Evolutionary conservation across 108 stramenopile genomes (phyloP).

Genomic region (Fragilaria crotonensis): DNA sequence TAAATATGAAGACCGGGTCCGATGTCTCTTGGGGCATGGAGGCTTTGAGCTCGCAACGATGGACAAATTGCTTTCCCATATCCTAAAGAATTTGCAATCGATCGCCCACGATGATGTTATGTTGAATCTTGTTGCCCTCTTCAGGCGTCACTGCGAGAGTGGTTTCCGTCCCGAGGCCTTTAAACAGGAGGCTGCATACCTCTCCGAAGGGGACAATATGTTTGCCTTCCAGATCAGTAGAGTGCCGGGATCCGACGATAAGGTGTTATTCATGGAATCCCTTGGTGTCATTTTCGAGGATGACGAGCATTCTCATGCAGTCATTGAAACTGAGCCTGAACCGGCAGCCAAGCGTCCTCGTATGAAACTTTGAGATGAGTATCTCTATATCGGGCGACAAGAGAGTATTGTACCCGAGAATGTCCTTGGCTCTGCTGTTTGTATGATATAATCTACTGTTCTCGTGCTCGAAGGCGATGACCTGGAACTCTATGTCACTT

Average conservation of each 20-base stretch:
- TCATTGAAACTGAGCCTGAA: constrained; percentile 9
- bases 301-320: constrained; percentile 14
- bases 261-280: constrained; percentile 66
- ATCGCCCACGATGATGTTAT: constrained; percentile 81
- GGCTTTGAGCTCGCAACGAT: constrained; percentile 83
- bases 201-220: constrained; percentile 84
- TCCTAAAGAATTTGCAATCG: constrained; percentile 76
- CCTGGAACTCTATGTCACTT: too few relatives aligned
- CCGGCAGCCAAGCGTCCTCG: constrained; percentile 2
- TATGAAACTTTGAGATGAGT: not conserved
- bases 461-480: too few relatives aligned
- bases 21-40: constrained; percentile 75
- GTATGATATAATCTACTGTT: too few relatives aligned
- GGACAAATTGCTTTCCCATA: constrained; percentile 84
- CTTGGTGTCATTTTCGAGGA: constrained; percentile 76
- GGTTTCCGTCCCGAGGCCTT: constrained; percentile 85
- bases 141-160: constrained; percentile 54
- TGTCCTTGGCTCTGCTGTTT: too few relatives aligned
- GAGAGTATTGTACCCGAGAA: too few relatives aligned
- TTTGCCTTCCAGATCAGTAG: constrained; percentile 80
- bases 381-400: too few relatives aligned
- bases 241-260: constrained; percentile 44
- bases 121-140: constrained; percentile 74
- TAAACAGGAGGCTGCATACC: constrained; percentile 72
- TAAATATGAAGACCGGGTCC: constrained; percentile 76